Conservation (phyloP, 345 rosid genomes). For the Gossypium raimondii region DNA sequence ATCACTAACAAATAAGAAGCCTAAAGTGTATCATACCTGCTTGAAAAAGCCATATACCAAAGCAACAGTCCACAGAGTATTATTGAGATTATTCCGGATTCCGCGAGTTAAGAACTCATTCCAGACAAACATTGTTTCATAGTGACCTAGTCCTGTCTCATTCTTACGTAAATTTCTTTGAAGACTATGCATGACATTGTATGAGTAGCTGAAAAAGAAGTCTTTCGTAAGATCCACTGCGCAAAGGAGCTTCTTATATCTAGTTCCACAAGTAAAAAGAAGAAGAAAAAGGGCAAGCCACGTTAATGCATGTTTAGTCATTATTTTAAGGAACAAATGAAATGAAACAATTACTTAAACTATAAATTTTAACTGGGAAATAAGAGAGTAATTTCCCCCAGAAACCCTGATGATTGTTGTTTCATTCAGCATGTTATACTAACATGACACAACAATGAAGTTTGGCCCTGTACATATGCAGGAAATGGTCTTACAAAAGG, state of each 20-base stretch:
- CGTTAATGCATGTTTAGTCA: constrained; percentile 30
- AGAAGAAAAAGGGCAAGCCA: constrained; percentile 26
- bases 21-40: constrained; percentile 51
- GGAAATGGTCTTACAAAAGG: constrained; percentile 46
- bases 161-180: constrained; percentile 62
- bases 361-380: constrained; percentile 21
- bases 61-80: constrained; percentile 85
- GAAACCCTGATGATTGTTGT: constrained; percentile 57
- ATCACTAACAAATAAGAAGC: neutral
- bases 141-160: constrained; percentile 39
- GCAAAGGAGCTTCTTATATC: constrained; percentile 98
- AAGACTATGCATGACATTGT: constrained; percentile 74
- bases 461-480: constrained; percentile 60
- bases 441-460: constrained; percentile 56
- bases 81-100: constrained; percentile 58
- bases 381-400: constrained; percentile 28
- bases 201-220: constrained; percentile 98
- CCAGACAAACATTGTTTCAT: constrained; percentile 93
- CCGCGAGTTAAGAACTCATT: constrained; percentile 80
- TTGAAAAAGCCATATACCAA: constrained; percentile 90
- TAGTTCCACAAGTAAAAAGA: constrained; percentile 35
- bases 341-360: constrained; percentile 18
- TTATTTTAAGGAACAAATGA: constrained; percentile 15
- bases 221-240: constrained; percentile 90
- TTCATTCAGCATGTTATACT: constrained; percentile 47